Conservation (phyloP, 2,329 filamentous ascomycete genomes). For the Phoma sp. region DNA sequence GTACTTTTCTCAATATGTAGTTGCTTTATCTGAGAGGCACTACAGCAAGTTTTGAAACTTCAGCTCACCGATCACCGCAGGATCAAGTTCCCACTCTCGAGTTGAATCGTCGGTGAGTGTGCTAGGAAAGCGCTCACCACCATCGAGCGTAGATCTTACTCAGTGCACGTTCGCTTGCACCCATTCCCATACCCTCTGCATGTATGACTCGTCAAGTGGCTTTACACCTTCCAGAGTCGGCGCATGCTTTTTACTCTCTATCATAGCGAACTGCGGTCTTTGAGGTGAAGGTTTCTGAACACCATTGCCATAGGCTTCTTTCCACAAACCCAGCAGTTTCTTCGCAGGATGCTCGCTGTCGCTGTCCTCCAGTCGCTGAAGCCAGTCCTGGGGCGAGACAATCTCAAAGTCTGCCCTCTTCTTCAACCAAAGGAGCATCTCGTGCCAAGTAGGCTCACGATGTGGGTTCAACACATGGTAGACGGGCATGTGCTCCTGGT, state of each 20-base stretch:
- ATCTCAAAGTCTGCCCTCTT: constrained; percentile 49
- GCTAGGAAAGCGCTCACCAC: background rate
- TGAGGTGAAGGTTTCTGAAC: constrained; percentile 1
- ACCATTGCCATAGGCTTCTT: constrained; percentile 47
- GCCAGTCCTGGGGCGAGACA: constrained; percentile 52
- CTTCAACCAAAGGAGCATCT: constrained; percentile 56
- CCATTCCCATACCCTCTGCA: constrained; percentile 54
- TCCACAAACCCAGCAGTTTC: constrained; percentile 60
- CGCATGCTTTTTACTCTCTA: constrained; percentile 42
- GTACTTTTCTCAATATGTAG: background rate
- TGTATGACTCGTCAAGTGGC: constrained; percentile 53
- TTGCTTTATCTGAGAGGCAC: background rate
- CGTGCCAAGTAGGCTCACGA: constrained; percentile 51
- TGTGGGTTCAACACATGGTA: constrained; percentile 60
- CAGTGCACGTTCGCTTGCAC: constrained; percentile 27
- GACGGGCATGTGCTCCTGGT: constrained; percentile 36
- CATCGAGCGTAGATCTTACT: constrained; percentile 2
- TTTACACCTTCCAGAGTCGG: constrained; percentile 45
- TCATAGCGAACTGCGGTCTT: constrained; percentile 43
- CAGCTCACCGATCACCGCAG: background rate
- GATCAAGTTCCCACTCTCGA: background rate
- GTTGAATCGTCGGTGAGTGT: constrained; percentile 28
- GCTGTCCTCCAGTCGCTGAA: constrained; percentile 48
- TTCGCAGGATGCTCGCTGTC: constrained; percentile 52
- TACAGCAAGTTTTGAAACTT: background rate